A percentile compares a stretch with the other conserved stretches of the same genome.
Conservation (phyloP, 345 rosid genomes). For the Raphanus sativus region DNA sequence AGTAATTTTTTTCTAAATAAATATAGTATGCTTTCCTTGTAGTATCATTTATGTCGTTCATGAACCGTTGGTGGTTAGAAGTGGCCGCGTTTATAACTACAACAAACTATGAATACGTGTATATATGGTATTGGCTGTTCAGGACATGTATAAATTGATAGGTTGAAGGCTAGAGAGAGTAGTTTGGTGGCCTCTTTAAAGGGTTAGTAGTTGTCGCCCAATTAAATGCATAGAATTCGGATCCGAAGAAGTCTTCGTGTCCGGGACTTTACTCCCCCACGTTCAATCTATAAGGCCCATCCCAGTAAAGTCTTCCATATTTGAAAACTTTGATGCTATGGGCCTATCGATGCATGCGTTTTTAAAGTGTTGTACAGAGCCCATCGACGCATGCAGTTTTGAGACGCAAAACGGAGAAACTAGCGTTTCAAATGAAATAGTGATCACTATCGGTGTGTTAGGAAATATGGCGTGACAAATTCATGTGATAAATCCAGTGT, state of each 20-base stretch:
- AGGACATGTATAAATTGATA: neutral
- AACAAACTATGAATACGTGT: neutral
- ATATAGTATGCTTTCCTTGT: neutral
- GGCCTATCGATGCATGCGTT: neutral
- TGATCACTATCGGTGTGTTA: neutral
- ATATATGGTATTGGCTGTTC: neutral
- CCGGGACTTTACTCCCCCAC: neutral
- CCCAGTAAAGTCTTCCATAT: neutral
- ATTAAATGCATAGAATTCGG: neutral
- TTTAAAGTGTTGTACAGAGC: neutral
- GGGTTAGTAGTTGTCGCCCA: neutral
- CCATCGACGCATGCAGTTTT: neutral
- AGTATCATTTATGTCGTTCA: neutral
- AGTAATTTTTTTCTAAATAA: neutral
- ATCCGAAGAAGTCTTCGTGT: neutral
- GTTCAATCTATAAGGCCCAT: neutral
- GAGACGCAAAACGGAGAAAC: neutral
- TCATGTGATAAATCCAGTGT: neutral
- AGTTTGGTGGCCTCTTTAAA: slow-evolving; percentile 1
- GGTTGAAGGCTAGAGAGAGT: neutral
- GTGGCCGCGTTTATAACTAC: neutral
- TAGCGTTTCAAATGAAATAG: neutral
- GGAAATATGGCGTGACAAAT: neutral
- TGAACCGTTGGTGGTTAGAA: neutral
- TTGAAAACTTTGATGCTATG: neutral